Evolutionary conservation across 129 eudicot genomes (phyloP).

Genomic region (Heracleum sosnowskyi): DNA sequence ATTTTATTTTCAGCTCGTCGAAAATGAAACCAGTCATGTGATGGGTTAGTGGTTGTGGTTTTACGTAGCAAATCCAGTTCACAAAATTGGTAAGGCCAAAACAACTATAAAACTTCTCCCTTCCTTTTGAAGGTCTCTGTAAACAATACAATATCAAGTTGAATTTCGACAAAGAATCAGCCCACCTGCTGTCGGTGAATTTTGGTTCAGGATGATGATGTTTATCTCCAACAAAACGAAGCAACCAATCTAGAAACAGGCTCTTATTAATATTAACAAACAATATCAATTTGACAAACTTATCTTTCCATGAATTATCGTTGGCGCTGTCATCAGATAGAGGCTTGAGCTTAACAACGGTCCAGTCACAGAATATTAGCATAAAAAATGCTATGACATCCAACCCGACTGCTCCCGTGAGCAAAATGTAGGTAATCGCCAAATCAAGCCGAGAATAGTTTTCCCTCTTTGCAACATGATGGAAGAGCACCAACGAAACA

Average conservation of each 20-base stretch:
- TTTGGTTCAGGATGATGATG: too few relatives aligned
- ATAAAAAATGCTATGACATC: conserved; percentile 30
- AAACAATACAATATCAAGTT: conserved; percentile 28
- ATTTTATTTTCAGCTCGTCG: conserved; percentile 34
- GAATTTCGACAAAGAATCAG: conserved; percentile 14
- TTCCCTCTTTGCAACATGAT: not conserved
- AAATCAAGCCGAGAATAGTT: conserved; percentile 8
- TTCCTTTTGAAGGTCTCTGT: not conserved
- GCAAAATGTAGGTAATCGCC: conserved; percentile 37
- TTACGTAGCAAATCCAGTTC: conserved; percentile 27
- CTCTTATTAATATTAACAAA: not conserved
- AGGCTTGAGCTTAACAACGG: conserved; percentile 17
- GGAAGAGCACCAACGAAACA: conserved; percentile 26
- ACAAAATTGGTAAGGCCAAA: conserved; percentile 24
- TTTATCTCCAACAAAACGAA: not conserved
- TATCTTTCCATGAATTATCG: not conserved
- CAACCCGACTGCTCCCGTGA: conserved; percentile 40
- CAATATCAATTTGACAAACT: not conserved
- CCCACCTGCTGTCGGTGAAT: conserved; percentile 24
- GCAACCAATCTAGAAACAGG: not conserved
- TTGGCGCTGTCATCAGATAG: conserved; percentile 13
- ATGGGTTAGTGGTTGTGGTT: not conserved
- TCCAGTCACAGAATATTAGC: conserved; percentile 54
- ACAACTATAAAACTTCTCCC: not conserved
- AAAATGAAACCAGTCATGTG: conserved; percentile 30